Evolutionary conservation across 2,329 filamentous ascomycete species (phyloP), one percentile per base, ranked within the genome.

Genomic region (Pseudopyricularia cyperi): DNA sequence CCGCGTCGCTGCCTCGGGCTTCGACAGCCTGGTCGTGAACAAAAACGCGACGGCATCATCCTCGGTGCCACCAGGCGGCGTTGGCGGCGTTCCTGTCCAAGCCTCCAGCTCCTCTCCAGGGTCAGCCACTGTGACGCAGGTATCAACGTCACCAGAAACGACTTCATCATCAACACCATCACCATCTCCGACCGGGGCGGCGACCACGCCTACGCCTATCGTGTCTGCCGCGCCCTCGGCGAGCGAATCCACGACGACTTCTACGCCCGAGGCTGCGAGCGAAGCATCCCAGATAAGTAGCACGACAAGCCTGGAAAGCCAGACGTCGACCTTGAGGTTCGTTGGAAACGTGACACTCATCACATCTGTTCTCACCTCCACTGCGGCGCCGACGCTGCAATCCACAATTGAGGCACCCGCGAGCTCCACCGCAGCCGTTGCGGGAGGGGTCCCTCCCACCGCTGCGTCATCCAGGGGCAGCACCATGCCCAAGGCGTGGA

Each of bases 131-230:
- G 24, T 6, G 15, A 35, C 33, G 12, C 33, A 5, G 4, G 14
- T 11, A 35, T n/a, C 33, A n/a, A 4, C 33, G 14, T 4, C 33
- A 14, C 33, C 12, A 12, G 4, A 6, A 12, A 14, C 4, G 4
- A 15, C 39, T 12, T 24, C 19, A 6, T 24, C 39, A 9, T 17
- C 15, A 39, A 39, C 35, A 6, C 22, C 46, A 3, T 32, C 52
- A 12, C 34, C 63, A 71, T 62, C 2, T 72, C 69, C 52, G 52
- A 69, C 3, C 68, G 68, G 1, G 68, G 81, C 54, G 74, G 76
- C 61, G 78, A 79, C 61, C 30, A 46, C 52, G n/a, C 30, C 48
- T 15, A 33, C 28, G 28, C 19, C 46, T 34, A 5, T 33, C 17
- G 46, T 47, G 46, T 12, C 26, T 26, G 30, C 46, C n/a, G 46